Conservation (phyloP, 2,329 filamentous ascomycete species). For the Shiraia bambusicola region DNA sequence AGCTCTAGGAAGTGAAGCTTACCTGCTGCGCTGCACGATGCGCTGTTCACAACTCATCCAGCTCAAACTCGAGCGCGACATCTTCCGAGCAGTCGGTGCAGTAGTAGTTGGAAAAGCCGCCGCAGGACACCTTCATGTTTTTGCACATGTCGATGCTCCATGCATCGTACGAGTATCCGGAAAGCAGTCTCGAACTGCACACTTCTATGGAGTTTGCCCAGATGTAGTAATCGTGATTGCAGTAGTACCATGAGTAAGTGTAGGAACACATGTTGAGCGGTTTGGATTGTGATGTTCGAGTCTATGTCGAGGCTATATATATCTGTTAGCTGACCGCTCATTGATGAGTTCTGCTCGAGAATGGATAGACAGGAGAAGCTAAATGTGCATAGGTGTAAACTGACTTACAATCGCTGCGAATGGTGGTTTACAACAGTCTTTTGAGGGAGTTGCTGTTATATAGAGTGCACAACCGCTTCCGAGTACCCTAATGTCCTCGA, state of each 20-base stretch:
- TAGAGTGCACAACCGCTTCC: too few relatives aligned
- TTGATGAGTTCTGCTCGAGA: neutral
- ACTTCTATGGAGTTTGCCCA: slow-evolving; percentile 50
- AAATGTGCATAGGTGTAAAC: neutral
- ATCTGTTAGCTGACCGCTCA: slow-evolving; percentile 16
- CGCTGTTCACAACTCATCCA: slow-evolving; percentile 42
- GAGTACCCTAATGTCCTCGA: too few relatives aligned
- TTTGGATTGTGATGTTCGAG: neutral
- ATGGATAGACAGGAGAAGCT: neutral
- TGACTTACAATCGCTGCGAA: neutral
- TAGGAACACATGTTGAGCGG: slow-evolving; percentile 47
- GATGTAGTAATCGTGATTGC: slow-evolving; percentile 53
- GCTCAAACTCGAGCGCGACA: slow-evolving; percentile 45
- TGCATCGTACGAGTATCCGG: slow-evolving; percentile 50
- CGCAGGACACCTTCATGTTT: slow-evolving; percentile 45
- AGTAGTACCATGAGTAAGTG: slow-evolving; percentile 52
- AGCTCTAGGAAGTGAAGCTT: slow-evolving; percentile 5
- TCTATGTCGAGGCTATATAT: slow-evolving; percentile 6
- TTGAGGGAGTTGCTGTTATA: neutral
- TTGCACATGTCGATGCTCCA: slow-evolving; percentile 54
- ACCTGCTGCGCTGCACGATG: neutral
- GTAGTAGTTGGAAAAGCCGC: slow-evolving; percentile 49
- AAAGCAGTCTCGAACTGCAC: slow-evolving; percentile 48
- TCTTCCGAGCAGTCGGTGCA: slow-evolving; percentile 49
- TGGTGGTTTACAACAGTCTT: neutral